Evolutionary conservation across 768 basidiomycete genomes (phyloP), one percentile per base, ranked within the genome.

Genomic region (Trametes meyenii): DNA sequence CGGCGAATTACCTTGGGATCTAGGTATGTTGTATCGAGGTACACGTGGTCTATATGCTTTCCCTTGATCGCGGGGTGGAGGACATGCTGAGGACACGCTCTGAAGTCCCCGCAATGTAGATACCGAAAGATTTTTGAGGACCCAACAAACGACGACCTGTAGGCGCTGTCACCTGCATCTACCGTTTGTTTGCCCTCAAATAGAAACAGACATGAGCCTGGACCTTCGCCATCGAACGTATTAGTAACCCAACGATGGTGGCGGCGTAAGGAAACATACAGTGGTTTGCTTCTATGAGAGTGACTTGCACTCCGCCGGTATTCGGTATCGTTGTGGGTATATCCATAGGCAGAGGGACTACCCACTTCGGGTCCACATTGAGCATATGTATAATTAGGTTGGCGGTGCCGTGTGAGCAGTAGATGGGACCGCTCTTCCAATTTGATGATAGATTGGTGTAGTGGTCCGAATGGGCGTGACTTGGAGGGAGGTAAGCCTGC

Each of bases 231-330:
- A 29, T 24, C 45, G 46, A 38, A 13, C 5, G 33, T 17, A n/a
- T 26, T 39, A 23, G 43, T 16, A 21, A 11, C 36, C 16, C 11
- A 1, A 1, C 19, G 11, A 17, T n/a, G 8, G 42, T 2, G 23
- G 17, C 38, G 17, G n/a, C 33, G 8, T 2, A 39, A 17, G 5
- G 23, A n/a, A 46, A 67, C 79, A 43, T 57, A 82, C 96, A 98
- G 70, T 98, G 97, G 72, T 99, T 98, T 11, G 96, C 97, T 69
- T 97, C 93, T n/a, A 99, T 94, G 42, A 96, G 84, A 1, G 94
- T 98, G 5, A 98, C 96, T 39, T 76, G 79, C 38, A 98, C 92
- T 2, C 95, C 95, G 26, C 86, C 85, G 0, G 94, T 93, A 66
- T 91, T 76, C 0, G 96, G 93, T 57, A 97, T 81, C 36, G 85